phyloP scores from a whole-genome alignment of 2,329 filamentous ascomycete genomes.

The Basipetospora chlamydospora region DNA sequence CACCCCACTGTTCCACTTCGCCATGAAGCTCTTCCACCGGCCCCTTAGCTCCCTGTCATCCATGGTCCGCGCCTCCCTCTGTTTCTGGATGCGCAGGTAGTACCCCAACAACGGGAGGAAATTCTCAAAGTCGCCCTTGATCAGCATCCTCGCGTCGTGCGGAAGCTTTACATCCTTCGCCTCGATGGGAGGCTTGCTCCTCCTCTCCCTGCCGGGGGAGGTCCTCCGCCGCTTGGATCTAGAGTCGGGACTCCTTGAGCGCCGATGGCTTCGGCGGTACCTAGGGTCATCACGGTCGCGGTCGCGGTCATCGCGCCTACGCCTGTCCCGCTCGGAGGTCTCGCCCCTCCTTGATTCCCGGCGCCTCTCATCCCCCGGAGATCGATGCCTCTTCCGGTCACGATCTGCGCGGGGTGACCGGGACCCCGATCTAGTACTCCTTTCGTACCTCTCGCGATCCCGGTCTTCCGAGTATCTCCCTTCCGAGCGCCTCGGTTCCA shows the following conservation, averaged over 20 bases:
- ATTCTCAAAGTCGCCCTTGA: conserved; percentile 49
- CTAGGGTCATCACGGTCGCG: too few species aligned
- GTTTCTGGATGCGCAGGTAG: conserved; percentile 82
- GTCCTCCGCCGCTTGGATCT: too few species aligned
- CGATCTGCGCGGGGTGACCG: neutral
- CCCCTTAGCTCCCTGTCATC: conserved; percentile 63
- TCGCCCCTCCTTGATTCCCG: neutral
- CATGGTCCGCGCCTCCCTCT: conserved; percentile 51
- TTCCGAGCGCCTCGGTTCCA: neutral
- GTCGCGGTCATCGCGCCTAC: neutral
- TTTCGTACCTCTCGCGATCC: neutral
- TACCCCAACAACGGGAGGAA: conserved; percentile 65
- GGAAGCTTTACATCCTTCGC: conserved; percentile 40
- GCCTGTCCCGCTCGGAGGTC: neutral
- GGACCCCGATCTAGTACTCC: neutral
- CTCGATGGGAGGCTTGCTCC: neutral
- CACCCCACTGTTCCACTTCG: conserved; percentile 84
- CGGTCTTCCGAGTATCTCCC: neutral
- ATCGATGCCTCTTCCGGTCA: neutral
- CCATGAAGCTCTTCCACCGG: conserved; percentile 84
- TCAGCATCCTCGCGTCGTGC: conserved; percentile 48
- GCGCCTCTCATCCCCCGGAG: neutral
- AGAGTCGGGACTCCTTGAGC: too few species aligned
- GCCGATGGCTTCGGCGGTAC: too few species aligned
- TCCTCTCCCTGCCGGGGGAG: neutral